Evolutionary conservation across 148 eudicot species (phyloP).

Genomic region (Cornus florida): DNA sequence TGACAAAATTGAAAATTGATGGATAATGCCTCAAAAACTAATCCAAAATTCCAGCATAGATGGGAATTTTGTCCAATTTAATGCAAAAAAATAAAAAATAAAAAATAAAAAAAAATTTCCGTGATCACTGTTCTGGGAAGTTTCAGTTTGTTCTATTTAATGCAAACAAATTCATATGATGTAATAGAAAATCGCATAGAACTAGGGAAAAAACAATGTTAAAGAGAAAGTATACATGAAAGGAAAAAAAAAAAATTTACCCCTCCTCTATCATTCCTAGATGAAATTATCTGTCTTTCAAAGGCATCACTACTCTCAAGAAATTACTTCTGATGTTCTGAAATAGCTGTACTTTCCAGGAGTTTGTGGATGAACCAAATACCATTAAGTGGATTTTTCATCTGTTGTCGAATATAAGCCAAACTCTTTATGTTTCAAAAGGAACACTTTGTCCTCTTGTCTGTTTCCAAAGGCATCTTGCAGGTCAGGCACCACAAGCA

Average conservation of each 20-base stretch:
- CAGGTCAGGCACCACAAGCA: conserved; percentile 19
- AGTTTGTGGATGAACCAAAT: conserved; percentile 36
- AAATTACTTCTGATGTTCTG: conserved; percentile 35
- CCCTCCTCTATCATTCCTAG: conserved; percentile 26
- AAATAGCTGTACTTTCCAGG: conserved; percentile 13
- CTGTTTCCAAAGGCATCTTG: neutral
- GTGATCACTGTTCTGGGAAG: neutral
- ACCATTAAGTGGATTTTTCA: conserved; percentile 40
- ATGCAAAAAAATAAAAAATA: no score
- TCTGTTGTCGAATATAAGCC: conserved; percentile 33
- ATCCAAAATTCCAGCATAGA: no score
- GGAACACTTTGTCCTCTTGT: conserved; percentile 10
- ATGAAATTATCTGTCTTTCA: conserved; percentile 35
- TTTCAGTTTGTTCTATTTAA: neutral
- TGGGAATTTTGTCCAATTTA: no score
- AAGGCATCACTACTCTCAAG: conserved; percentile 44
- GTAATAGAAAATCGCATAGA: neutral
- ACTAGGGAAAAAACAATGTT: neutral
- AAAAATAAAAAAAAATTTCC: no score
- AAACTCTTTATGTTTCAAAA: conserved; percentile 26
- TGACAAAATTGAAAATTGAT: neutral
- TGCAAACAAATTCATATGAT: no score
- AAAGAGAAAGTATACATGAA: neutral
- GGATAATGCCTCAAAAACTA: no score
- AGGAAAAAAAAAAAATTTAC: conserved; percentile 22